A percentile compares a stretch with the other conserved stretches of the same genome.
Conservation (phyloP, 768 basidiomycete species). For the Phaffia australis region DNA sequence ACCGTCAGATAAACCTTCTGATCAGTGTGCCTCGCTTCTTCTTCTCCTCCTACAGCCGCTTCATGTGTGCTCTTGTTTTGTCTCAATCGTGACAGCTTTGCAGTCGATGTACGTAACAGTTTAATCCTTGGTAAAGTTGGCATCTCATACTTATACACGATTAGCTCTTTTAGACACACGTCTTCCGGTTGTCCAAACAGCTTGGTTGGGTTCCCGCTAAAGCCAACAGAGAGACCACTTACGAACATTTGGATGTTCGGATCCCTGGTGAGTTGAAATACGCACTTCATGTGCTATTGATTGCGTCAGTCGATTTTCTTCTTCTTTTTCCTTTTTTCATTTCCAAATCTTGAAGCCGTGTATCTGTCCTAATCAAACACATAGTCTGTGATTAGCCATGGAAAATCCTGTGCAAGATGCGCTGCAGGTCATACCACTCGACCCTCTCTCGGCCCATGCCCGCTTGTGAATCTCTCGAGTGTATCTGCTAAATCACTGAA, state of each 20-base stretch:
- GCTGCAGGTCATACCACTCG: conserved; percentile 21
- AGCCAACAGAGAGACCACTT: conserved; percentile 16
- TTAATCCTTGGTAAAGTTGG: no score
- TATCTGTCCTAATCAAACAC: no score
- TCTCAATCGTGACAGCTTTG: conserved; percentile 22
- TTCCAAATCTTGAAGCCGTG: neutral
- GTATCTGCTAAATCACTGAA: no score
- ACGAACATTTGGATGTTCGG: conserved; percentile 24
- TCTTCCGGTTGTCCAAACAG: conserved; percentile 20
- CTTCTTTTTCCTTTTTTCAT: neutral
- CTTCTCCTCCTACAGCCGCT: conserved; percentile 9
- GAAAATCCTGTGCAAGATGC: conserved; percentile 20
- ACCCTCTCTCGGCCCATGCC: conserved; percentile 18
- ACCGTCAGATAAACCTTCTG: neutral
- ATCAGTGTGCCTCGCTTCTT: neutral
- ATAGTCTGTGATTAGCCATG: neutral
- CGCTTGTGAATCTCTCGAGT: conserved; percentile 9
- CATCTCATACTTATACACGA: no score
- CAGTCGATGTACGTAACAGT: conserved; percentile 7
- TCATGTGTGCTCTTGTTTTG: conserved; percentile 24
- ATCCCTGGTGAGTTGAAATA: conserved; percentile 18
- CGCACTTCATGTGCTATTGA: conserved; percentile 19
- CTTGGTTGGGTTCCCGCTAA: conserved; percentile 23
- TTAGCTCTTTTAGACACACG: conserved; percentile 12
- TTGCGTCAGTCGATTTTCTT: conserved; percentile 11